A percentile compares a stretch with the other conserved stretches of the same genome.
phyloP scores from a whole-genome alignment of 805 yeast genomes.

The Lipomyces orientalis region DNA sequence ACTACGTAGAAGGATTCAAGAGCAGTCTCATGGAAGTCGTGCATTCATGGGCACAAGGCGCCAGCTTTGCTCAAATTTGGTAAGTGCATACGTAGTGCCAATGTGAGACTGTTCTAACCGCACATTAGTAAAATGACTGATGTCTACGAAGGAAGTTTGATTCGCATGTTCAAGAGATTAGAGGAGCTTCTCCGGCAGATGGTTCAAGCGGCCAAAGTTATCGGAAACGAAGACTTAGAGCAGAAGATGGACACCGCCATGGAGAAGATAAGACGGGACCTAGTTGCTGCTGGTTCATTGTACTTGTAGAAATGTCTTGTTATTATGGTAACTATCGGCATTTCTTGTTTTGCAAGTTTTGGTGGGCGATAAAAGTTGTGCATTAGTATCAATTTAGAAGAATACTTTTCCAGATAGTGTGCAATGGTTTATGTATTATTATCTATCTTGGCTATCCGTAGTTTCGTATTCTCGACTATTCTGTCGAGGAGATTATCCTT shows the following conservation, averaged over 20 bases:
- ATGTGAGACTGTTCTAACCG: neutral
- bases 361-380: neutral
- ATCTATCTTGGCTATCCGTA: conserved; percentile 7
- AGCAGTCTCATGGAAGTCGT: conserved; percentile 97
- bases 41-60: conserved; percentile 95
- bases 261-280: conserved; percentile 81
- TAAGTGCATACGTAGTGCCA: neutral
- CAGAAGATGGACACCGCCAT: conserved; percentile 86
- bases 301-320: conserved; percentile 54
- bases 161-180: conserved; percentile 90
- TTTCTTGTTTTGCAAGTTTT: neutral
- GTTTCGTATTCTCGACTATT: conserved; percentile 7
- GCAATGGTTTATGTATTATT: neutral
- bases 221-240: conserved; percentile 86
- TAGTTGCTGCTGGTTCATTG: conserved; percentile 94
- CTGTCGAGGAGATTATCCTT: conserved; percentile 23
- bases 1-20: conserved; percentile 88
- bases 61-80: conserved; percentile 92
- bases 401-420: neutral
- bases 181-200: conserved; percentile 93
- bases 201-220: conserved; percentile 89
- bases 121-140: conserved; percentile 81
- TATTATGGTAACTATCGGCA: neutral
- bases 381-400: neutral
- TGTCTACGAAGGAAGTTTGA: conserved; percentile 95